Percentiles rank a stretch among this genome's conserved stretches.
phyloP scores from a whole-genome alignment of 805 yeast species.

The Hemisphaericaspora nanyangensis region DNA sequence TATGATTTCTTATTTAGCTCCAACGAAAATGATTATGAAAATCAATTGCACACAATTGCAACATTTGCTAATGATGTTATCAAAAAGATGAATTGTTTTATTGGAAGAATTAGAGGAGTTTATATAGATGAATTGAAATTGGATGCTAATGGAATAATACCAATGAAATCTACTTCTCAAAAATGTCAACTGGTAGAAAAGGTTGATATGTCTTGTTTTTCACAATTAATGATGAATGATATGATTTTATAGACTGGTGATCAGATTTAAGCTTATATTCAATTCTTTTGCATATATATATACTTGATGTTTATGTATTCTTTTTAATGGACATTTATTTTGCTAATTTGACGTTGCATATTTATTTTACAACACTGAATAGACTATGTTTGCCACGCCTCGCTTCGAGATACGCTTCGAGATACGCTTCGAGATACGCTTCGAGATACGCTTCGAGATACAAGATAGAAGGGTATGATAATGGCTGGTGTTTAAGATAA shows the following conservation, averaged over 20 bases:
- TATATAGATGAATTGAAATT: conserved; percentile 29
- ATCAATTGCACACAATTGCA: conserved; percentile 23
- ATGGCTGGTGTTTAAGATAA: too few species aligned
- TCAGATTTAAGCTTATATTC: too few species aligned
- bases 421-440: too few species aligned
- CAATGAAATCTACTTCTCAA: conserved; percentile 25
- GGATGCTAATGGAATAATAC: conserved; percentile 26
- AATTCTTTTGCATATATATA: too few species aligned
- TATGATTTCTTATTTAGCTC: conserved; percentile 4
- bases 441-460: too few species aligned
- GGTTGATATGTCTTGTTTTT: conserved; percentile 21
- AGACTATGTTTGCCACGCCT: too few species aligned
- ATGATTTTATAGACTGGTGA: conserved; percentile 10
- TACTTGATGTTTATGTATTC: too few species aligned
- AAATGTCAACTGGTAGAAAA: conserved; percentile 32
- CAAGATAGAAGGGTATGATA: too few species aligned
- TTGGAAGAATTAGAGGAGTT: conserved; percentile 27
- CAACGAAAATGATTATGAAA: not conserved
- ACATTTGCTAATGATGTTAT: conserved; percentile 32
- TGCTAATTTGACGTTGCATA: too few species aligned
- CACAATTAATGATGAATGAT: conserved; percentile 17
- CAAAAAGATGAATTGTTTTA: conserved; percentile 30
- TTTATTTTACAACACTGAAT: too few species aligned
- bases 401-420: too few species aligned
- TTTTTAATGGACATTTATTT: too few species aligned